These are phyloP conservation scores for Fistulina hepatica DNA, from an alignment of 1,284 basidiomycete species.

Conservation along the genomic window DNA sequence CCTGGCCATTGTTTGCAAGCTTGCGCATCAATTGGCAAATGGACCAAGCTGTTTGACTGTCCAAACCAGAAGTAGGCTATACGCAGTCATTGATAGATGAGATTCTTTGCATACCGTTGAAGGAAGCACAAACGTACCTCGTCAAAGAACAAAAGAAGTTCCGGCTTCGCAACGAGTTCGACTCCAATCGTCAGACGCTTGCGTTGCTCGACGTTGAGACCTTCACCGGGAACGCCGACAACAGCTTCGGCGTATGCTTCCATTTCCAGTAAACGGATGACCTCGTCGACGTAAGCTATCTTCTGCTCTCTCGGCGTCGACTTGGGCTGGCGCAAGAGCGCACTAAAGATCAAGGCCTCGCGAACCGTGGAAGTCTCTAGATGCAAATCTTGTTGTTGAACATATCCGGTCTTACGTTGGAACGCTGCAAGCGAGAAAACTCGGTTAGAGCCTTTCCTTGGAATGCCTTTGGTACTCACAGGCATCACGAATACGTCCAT, in stretches of 20 bases:
- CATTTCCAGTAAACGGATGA: slow-evolving; percentile 58
- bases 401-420: slow-evolving; percentile 44
- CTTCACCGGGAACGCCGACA: slow-evolving; percentile 50
- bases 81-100: too few relatives aligned
- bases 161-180: slow-evolving; percentile 30
- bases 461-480: neutral
- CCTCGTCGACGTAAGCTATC: slow-evolving; percentile 57
- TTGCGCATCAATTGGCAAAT: slow-evolving; percentile 72
- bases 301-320: slow-evolving; percentile 63
- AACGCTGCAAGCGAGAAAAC: neutral
- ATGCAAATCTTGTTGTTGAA: slow-evolving; percentile 76
- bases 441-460: neutral
- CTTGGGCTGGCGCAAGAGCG: slow-evolving; percentile 68
- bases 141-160: slow-evolving; percentile 59
- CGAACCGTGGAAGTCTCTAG: slow-evolving; percentile 66
- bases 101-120: too few relatives aligned
- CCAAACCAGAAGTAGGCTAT: slow-evolving; percentile 52
- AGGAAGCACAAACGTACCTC: slow-evolving; percentile 14
- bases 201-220: slow-evolving; percentile 40
- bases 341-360: slow-evolving; percentile 78
- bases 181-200: slow-evolving; percentile 44
- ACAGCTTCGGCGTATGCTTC: slow-evolving; percentile 53
- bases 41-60: slow-evolving; percentile 84
- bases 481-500: slow-evolving; percentile 39
- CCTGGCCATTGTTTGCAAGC: slow-evolving; percentile 72